A percentile compares a stretch with the other conserved stretches of the same genome.
Conservation (phyloP, 176 grass and related monocot genomes). For the Cenchrus americanus region DNA sequence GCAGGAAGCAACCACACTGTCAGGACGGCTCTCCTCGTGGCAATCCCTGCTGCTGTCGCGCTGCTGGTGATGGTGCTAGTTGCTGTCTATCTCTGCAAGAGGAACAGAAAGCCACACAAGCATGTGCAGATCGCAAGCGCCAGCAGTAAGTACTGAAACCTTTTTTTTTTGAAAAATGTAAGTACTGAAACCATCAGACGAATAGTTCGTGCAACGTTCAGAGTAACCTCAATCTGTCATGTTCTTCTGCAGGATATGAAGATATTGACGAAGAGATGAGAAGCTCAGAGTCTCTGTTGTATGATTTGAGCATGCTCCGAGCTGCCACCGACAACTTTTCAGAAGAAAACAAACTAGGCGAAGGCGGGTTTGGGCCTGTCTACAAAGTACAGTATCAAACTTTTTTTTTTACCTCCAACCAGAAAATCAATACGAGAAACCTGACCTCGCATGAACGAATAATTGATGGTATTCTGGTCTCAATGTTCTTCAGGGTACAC, state of each 20-base stretch:
- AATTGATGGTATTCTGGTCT: background rate
- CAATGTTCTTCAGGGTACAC: constrained; percentile 36
- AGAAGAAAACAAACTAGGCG: constrained; percentile 66
- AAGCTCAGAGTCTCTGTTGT: constrained; percentile 31
- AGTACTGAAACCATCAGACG: background rate
- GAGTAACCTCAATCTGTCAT: background rate
- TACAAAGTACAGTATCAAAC: constrained; percentile 62
- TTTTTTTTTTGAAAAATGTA: too few relatives aligned
- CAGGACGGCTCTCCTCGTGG: constrained; percentile 38
- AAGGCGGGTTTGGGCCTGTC: constrained; percentile 67
- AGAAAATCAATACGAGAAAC: too few relatives aligned
- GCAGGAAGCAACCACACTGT: constrained; percentile 10
- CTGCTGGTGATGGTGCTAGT: constrained; percentile 35
- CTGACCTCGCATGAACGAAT: background rate
- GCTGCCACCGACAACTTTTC: constrained; percentile 62
- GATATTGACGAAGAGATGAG: constrained; percentile 32
- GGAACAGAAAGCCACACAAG: constrained; percentile 21
- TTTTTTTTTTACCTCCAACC: background rate
- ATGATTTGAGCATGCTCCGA: constrained; percentile 46
- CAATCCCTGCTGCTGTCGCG: constrained; percentile 18
- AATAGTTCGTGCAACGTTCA: background rate
- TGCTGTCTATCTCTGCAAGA: constrained; percentile 1
- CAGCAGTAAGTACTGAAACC: constrained; percentile 13
- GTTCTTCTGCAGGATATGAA: constrained; percentile 10
- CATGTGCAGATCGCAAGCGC: background rate